These are phyloP conservation scores for Biscutella laevigata DNA, from an alignment of 441 rosid species.

Conservation along the genomic window DNA sequence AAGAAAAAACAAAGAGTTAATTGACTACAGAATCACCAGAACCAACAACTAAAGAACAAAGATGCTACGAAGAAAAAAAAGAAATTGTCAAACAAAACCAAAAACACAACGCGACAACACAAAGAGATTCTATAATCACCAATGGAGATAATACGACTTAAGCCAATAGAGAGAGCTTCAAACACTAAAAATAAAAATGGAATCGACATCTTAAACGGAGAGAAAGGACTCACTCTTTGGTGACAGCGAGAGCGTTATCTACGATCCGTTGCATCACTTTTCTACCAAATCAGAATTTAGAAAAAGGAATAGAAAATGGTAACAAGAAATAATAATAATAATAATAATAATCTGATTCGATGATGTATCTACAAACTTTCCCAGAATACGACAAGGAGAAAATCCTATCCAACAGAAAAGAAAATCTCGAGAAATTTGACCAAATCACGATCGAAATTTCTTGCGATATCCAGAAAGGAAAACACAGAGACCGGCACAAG, in stretches of 20 bases:
- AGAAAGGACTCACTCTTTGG: conserved; percentile 67
- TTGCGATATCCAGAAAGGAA: background rate
- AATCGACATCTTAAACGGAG: background rate
- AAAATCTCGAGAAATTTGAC: conserved; percentile 1
- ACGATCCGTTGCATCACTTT: conserved; percentile 62
- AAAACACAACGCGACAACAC: background rate
- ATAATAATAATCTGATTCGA: background rate
- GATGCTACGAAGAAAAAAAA: background rate
- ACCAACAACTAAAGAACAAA: background rate
- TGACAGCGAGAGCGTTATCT: conserved; percentile 72
- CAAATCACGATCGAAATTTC: conserved; percentile 13
- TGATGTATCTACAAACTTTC: background rate
- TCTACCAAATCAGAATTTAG: background rate
- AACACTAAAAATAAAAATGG: background rate
- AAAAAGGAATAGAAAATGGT: background rate
- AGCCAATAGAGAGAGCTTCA: background rate
- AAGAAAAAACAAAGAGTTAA: background rate
- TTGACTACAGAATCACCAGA: background rate
- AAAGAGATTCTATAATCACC: background rate
- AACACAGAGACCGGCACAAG: conserved; percentile 16
- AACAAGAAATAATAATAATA: background rate
- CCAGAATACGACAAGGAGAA: conserved; percentile 9
- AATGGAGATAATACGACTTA: background rate
- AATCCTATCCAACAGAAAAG: conserved; percentile 9
- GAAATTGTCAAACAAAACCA: background rate